phyloP scores from a whole-genome alignment of 768 basidiomycete species.

The Tricholoma sp. region DNA sequence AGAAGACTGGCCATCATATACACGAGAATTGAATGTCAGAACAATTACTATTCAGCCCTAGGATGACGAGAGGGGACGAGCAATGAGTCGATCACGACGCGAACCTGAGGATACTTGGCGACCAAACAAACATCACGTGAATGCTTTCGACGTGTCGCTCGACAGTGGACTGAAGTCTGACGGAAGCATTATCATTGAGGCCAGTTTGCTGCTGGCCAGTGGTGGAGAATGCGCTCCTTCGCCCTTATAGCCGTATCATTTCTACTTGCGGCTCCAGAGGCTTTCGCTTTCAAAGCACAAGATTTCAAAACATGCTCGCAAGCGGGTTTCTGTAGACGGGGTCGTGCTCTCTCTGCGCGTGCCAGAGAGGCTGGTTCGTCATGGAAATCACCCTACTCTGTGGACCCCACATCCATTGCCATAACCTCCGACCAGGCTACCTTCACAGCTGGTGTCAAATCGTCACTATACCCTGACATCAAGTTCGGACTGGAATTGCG shows the following conservation, averaged over 20 bases:
- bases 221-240: slow-evolving; percentile 29
- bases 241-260: slow-evolving; percentile 30
- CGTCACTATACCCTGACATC: slow-evolving; percentile 78
- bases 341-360: slow-evolving; percentile 76
- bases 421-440: slow-evolving; percentile 49
- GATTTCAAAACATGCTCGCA: slow-evolving; percentile 97
- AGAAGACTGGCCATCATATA: too few species aligned
- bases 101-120: background rate
- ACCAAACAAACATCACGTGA: slow-evolving; percentile 3
- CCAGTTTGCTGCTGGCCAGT: slow-evolving; percentile 12
- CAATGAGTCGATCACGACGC: too few species aligned
- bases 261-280: slow-evolving; percentile 28
- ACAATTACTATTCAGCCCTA: too few species aligned
- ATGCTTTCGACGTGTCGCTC: background rate
- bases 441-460: slow-evolving; percentile 74
- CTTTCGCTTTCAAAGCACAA: slow-evolving; percentile 62
- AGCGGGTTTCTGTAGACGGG: slow-evolving; percentile 86
- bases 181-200: too few species aligned
- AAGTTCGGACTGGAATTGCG: slow-evolving; percentile 79
- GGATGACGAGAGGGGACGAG: too few species aligned
- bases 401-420: slow-evolving; percentile 54
- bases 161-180: too few species aligned
- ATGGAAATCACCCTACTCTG: slow-evolving; percentile 87
- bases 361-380: slow-evolving; percentile 49
- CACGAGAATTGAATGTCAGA: too few species aligned